These are phyloP conservation scores for Piedraia hortae DNA, from an alignment of 2,329 filamentous ascomycete genomes.

Conservation along the genomic window DNA sequence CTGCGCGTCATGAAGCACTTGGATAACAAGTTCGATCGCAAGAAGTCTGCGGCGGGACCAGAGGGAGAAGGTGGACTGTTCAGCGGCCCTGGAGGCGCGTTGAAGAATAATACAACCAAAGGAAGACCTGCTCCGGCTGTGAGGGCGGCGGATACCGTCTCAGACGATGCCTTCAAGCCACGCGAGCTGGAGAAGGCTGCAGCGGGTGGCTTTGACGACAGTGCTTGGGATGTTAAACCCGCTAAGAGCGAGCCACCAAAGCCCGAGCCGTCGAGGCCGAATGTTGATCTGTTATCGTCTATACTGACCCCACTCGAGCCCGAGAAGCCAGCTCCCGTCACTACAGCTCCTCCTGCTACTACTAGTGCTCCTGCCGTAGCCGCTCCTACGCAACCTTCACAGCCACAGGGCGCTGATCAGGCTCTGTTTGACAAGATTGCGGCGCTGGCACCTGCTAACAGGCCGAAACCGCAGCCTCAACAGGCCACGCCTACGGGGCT, in stretches of 20 bases:
- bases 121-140: slow-evolving; percentile 67
- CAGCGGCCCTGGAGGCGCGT: slow-evolving; percentile 66
- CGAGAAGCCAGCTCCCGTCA: slow-evolving; percentile 3
- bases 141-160: slow-evolving; percentile 60
- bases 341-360: slow-evolving; percentile 15
- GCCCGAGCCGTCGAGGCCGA: slow-evolving; percentile 20
- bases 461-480: slow-evolving; percentile 34
- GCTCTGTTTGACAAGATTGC: slow-evolving; percentile 24
- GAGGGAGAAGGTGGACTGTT: slow-evolving; percentile 41
- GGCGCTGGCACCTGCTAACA: slow-evolving; percentile 21
- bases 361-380: slow-evolving; percentile 11
- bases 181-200: slow-evolving; percentile 18
- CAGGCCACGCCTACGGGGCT: slow-evolving; percentile 32
- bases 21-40: slow-evolving; percentile 52
- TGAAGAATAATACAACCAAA: slow-evolving; percentile 87
- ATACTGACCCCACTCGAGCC: slow-evolving; percentile 36
- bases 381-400: slow-evolving; percentile 16
- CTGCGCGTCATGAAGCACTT: slow-evolving; percentile 78
- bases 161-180: slow-evolving; percentile 61
- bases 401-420: slow-evolving; percentile 15
- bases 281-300: slow-evolving; percentile 43
- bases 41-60: slow-evolving; percentile 5
- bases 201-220: slow-evolving; percentile 57
- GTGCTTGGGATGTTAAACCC: slow-evolving; percentile 91
- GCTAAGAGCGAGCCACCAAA: slow-evolving; percentile 28